Conservation (phyloP, 306 rosid genomes). For the Quercus ilex region DNA sequence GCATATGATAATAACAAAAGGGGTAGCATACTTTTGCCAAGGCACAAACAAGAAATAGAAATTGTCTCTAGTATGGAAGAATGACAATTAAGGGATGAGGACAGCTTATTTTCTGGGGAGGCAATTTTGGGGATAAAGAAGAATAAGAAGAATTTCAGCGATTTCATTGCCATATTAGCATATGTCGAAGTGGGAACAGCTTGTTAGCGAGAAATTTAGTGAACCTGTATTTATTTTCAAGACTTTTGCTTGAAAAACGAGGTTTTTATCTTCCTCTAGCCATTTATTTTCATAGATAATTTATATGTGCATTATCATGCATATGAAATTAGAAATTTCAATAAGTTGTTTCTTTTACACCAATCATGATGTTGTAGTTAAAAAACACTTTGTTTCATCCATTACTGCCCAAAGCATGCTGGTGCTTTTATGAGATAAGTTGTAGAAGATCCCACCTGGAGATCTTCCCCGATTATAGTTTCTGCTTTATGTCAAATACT, state of each 20-base stretch:
- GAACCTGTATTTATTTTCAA: neutral
- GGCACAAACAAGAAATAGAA: neutral
- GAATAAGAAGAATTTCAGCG: neutral
- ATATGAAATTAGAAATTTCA: neutral
- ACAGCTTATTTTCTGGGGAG: neutral
- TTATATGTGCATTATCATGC: neutral
- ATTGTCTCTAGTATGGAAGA: neutral
- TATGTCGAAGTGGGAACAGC: neutral
- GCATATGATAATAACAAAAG: neutral
- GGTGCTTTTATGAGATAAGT: neutral
- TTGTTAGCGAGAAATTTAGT: neutral
- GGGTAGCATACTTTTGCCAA: neutral
- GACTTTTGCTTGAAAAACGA: neutral
- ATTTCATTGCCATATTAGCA: neutral
- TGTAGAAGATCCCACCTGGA: neutral
- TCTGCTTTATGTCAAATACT: neutral
- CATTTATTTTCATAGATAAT: neutral
- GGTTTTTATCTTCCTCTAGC: neutral
- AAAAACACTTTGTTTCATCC: neutral
- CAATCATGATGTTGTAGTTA: neutral
- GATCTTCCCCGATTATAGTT: neutral
- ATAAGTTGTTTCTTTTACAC: neutral
- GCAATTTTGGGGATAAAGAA: neutral
- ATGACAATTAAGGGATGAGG: neutral
- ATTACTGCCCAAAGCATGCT: neutral